phyloP scores from a whole-genome alignment of 805 yeast species.

The Metschnikowia gruessii region DNA sequence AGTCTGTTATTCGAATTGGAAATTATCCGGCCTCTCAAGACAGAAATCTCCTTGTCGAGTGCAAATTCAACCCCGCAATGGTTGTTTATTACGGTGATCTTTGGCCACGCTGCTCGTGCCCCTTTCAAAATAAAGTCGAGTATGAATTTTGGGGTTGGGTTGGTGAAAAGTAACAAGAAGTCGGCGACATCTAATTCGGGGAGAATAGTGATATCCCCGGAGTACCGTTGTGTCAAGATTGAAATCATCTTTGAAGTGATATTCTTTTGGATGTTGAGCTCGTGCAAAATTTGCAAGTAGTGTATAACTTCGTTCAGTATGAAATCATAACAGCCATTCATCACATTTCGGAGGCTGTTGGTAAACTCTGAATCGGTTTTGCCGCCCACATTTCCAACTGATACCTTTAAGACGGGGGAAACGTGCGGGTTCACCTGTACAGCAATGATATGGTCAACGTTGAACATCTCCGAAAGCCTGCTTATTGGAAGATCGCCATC shows the following conservation, averaged over 20 bases:
- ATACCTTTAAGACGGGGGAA: conserved; percentile 74
- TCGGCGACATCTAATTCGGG: conserved; percentile 69
- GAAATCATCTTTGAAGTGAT: conserved; percentile 70
- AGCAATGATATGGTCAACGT: conserved; percentile 95
- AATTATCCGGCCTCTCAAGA: conserved; percentile 59
- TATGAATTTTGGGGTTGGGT: conserved; percentile 79
- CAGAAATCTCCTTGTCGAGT: conserved; percentile 73
- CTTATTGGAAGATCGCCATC: conserved; percentile 91
- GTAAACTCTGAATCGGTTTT: conserved; percentile 60
- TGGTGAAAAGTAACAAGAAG: conserved; percentile 60
- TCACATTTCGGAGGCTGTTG: conserved; percentile 49
- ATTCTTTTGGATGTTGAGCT: conserved; percentile 73
- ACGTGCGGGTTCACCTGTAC: conserved; percentile 98
- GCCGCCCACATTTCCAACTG: conserved; percentile 68
- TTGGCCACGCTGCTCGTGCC: conserved; percentile 93
- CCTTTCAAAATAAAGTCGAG: conserved; percentile 73
- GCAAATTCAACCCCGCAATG: conserved; percentile 90
- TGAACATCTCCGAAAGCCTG: conserved; percentile 91
- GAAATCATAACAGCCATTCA: conserved; percentile 56
- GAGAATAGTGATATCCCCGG: conserved; percentile 90
- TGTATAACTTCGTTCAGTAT: conserved; percentile 73
- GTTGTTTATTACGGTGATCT: conserved; percentile 76
- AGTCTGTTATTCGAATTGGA: conserved; percentile 24
- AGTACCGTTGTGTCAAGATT: conserved; percentile 78
- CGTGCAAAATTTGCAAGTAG: conserved; percentile 66